phyloP scores from a whole-genome alignment of 2,329 filamentous ascomycete genomes.

The Dichotomopilus funicola region DNA sequence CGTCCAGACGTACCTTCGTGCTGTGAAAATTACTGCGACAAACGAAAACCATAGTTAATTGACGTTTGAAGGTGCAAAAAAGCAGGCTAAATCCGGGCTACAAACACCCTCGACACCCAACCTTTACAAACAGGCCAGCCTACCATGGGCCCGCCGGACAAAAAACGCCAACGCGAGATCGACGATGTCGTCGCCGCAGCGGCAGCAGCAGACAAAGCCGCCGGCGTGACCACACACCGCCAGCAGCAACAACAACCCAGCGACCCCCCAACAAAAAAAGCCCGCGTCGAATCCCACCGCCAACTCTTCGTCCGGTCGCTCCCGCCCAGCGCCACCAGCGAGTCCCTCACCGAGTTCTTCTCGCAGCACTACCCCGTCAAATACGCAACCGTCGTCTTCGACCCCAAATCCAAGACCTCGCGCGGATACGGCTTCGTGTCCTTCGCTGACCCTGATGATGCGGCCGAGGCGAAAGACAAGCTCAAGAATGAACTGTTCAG shows the following conservation, averaged over 20 bases:
- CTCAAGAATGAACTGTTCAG: conserved; percentile 72
- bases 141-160: conserved; percentile 20
- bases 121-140: neutral
- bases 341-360: conserved; percentile 80
- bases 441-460: conserved; percentile 89
- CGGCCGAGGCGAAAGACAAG: conserved; percentile 70
- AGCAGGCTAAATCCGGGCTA: too few species aligned
- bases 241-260: conserved; percentile 4
- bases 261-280: conserved; percentile 45
- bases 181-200: conserved; percentile 22
- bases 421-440: conserved; percentile 96
- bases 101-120: too few species aligned
- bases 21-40: neutral
- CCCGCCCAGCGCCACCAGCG: conserved; percentile 69
- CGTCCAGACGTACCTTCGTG: neutral
- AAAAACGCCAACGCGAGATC: conserved; percentile 32
- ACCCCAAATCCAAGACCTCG: conserved; percentile 78
- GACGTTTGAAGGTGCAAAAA: too few species aligned
- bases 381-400: conserved; percentile 86
- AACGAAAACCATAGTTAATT: too few species aligned
- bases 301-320: conserved; percentile 90
- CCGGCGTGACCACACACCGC: neutral
- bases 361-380: conserved; percentile 93
- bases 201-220: conserved; percentile 11
- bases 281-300: conserved; percentile 53